phyloP scores from a whole-genome alignment of 805 yeast genomes.

The Candida gorgasii region DNA sequence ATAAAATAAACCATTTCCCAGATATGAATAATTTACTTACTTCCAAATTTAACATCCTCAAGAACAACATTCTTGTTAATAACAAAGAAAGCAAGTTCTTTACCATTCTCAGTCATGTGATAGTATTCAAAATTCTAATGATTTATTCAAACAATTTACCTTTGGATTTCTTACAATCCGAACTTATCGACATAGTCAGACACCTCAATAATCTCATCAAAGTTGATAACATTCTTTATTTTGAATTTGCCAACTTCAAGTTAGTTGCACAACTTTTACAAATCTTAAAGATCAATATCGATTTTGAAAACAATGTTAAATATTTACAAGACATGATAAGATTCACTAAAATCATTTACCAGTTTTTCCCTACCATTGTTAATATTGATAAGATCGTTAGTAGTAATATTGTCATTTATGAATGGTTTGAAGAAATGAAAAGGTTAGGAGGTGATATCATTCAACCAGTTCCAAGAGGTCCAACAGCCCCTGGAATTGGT shows the following conservation, averaged over 20 bases:
- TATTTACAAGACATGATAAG: constrained; percentile 31
- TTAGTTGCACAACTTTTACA: constrained; percentile 33
- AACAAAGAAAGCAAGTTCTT: constrained; percentile 15
- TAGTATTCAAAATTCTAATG: constrained; percentile 24
- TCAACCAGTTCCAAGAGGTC: constrained; percentile 7
- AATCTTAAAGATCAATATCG: constrained; percentile 28
- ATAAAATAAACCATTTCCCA: constrained; percentile 17
- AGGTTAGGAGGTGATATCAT: constrained; percentile 5
- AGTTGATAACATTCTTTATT: constrained; percentile 17
- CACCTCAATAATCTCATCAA: constrained; percentile 15
- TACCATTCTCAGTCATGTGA: constrained; percentile 14
- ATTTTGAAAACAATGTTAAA: constrained; percentile 18
- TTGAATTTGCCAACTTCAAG: constrained; percentile 32
- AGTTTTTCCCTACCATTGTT: constrained; percentile 23
- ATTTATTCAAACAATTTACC: constrained; percentile 21
- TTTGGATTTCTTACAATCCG: constrained; percentile 17
- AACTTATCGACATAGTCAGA: constrained; percentile 20
- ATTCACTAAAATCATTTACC: constrained; percentile 59
- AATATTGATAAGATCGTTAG: constrained; percentile 13
- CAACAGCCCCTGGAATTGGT: neutral
- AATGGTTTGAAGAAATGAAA: constrained; percentile 18
- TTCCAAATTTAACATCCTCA: constrained; percentile 11
- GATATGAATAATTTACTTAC: constrained; percentile 15
- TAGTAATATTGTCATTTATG: constrained; percentile 15
- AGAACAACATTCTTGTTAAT: constrained; percentile 12